A percentile compares a stretch with the other conserved stretches of the same genome.
Conservation (phyloP, 2,329 filamentous ascomycete species). For the Alternaria triticimaculans region DNA sequence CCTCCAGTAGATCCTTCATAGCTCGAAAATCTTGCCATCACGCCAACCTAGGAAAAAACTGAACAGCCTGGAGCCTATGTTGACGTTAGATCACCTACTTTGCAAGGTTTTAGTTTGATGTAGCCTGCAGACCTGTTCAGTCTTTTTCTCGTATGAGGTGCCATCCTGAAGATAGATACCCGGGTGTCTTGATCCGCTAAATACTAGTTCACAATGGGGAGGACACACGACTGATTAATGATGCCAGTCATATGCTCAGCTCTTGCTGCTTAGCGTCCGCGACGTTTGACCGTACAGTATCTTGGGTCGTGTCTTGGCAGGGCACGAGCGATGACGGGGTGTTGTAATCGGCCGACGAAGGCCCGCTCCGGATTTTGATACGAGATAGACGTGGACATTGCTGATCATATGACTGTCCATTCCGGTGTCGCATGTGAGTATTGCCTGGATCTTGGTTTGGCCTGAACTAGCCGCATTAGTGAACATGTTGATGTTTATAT, state of each 20-base stretch:
- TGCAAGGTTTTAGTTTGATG: neutral
- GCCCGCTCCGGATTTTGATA: neutral
- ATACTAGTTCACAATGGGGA: too few species aligned
- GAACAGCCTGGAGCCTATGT: neutral
- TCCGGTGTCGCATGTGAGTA: neutral
- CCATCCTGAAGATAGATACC: neutral
- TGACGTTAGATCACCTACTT: neutral
- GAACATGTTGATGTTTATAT: neutral
- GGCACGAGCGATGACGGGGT: neutral
- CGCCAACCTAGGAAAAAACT: neutral
- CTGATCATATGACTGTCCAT: neutral
- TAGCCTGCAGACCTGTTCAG: too few species aligned
- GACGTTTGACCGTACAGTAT: neutral
- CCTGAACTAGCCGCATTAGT: accelerated
- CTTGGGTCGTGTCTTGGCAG: neutral
- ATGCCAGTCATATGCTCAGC: accelerated
- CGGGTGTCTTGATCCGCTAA: neutral
- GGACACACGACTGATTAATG: neutral
- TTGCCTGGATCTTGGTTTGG: neutral
- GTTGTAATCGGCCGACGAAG: neutral
- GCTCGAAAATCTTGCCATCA: neutral
- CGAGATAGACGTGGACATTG: neutral
- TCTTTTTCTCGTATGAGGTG: too few species aligned
- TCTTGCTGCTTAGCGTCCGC: neutral
- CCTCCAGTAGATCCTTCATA: neutral